Percentiles rank a stretch among this genome's conserved stretches.
phyloP scores from a whole-genome alignment of 306 rosid genomes.

The Cucumis hystrix region DNA sequence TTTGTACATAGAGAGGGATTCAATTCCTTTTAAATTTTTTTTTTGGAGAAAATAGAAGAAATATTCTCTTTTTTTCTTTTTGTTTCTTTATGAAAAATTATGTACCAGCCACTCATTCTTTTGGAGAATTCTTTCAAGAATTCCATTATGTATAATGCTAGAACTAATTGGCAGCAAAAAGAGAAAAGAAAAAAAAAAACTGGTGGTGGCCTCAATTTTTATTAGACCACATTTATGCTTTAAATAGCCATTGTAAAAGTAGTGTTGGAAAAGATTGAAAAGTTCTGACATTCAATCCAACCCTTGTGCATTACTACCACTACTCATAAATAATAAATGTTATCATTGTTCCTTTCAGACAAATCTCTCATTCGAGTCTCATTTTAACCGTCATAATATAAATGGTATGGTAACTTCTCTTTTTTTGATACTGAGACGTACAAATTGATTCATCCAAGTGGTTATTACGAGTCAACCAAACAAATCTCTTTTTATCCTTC shows the following conservation, averaged over 20 bases:
- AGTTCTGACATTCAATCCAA: constrained; percentile 21
- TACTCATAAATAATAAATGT: constrained; percentile 13
- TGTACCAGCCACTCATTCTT: constrained; percentile 29
- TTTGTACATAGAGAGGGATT: constrained; percentile 30
- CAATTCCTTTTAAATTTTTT: constrained; percentile 21
- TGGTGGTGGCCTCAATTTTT: constrained; percentile 5
- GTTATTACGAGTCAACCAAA: too few relatives aligned
- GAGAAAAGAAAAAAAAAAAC: background rate
- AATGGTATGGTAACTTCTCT: too few relatives aligned
- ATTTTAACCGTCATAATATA: too few relatives aligned
- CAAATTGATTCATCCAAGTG: too few relatives aligned
- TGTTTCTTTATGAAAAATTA: constrained; percentile 11
- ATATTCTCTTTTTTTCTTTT: background rate
- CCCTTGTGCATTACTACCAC: constrained; percentile 15
- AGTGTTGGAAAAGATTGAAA: constrained; percentile 6
- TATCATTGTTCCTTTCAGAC: constrained; percentile 2
- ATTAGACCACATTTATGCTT: constrained; percentile 4
- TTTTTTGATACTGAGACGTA: too few relatives aligned
- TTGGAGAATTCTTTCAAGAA: constrained; percentile 30
- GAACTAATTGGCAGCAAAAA: constrained; percentile 6
- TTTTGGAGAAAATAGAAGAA: constrained; percentile 17
- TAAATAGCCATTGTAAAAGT: constrained; percentile 13
- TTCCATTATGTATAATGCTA: constrained; percentile 18
- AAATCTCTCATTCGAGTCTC: background rate
- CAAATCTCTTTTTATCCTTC: background rate